Evolutionary conservation across 2,329 filamentous ascomycete species (phyloP).

Genomic region (Laburnicola sp.): DNA sequence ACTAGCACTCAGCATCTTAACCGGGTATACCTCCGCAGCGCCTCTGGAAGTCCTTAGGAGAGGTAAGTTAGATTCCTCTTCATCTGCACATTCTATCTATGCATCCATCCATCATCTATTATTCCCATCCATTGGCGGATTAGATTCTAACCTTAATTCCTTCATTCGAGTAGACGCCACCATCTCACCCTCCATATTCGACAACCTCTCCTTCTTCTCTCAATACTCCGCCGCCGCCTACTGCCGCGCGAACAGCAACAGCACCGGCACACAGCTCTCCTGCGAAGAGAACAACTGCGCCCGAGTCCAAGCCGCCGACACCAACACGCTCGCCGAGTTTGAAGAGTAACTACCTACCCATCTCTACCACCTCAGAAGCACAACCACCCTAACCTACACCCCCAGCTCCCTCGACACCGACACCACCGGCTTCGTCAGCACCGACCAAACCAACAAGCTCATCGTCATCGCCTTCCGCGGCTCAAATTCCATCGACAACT

Average conservation of each 20-base stretch:
- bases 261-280: conserved; percentile 47
- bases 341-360: conserved; percentile 46
- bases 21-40: conserved; percentile 26
- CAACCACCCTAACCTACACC: not conserved
- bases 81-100: no score
- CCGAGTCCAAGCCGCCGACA: conserved; percentile 51
- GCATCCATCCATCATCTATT: not conserved
- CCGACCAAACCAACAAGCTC: conserved; percentile 52
- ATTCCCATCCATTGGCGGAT: not conserved
- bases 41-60: conserved; percentile 28
- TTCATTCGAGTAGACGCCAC: not conserved
- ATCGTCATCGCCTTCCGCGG: conserved; percentile 66
- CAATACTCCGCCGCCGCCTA: conserved; percentile 59
- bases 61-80: conserved; percentile 22
- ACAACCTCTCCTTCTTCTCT: conserved; percentile 52
- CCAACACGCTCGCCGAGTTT: conserved; percentile 53
- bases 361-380: not conserved
- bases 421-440: conserved; percentile 53
- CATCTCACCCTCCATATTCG: conserved; percentile 47
- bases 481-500: conserved; percentile 62
- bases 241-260: conserved; percentile 54
- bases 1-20: not conserved
- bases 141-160: not conserved
- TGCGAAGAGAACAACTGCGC: conserved; percentile 55
- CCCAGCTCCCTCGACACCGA: conserved; percentile 44